These are phyloP conservation scores for Lecanicillium sp. DNA, from an alignment of 2,329 filamentous ascomycete genomes.

Conservation along the genomic window DNA sequence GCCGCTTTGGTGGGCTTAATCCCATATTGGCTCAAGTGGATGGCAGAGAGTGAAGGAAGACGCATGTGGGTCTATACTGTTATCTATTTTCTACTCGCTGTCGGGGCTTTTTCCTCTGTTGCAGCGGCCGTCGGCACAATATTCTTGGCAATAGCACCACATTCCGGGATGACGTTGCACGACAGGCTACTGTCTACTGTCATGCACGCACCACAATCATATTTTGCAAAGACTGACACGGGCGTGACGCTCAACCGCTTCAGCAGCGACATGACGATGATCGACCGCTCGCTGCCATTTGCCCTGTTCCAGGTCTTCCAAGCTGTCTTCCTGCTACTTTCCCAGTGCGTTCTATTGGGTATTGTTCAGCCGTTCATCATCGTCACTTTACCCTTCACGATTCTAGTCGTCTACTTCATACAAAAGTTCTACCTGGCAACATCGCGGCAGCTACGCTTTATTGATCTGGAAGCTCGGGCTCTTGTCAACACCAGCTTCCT, in stretches of 20 bases:
- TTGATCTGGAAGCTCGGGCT: constrained; percentile 4
- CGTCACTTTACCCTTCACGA: constrained; percentile 4
- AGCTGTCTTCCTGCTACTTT: constrained; percentile 6
- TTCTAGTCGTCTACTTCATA: constrained; percentile 6
- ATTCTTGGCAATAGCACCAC: constrained; percentile 4
- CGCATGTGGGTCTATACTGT: constrained; percentile 2
- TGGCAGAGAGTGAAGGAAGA: neutral
- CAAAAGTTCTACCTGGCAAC: constrained; percentile 13
- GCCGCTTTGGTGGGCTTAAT: neutral
- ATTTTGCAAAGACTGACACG: constrained; percentile 8
- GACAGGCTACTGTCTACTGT: constrained; percentile 7
- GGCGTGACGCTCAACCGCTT: constrained; percentile 11
- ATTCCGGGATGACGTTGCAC: constrained; percentile 6
- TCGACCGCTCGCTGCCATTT: constrained; percentile 8
- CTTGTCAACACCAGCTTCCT: constrained; percentile 2
- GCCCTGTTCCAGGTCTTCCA: constrained; percentile 7
- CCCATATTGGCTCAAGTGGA: constrained; percentile 1
- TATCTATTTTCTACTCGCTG: constrained; percentile 6
- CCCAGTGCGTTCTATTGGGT: constrained; percentile 6
- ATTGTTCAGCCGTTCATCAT: constrained; percentile 7
- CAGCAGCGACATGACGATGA: constrained; percentile 9
- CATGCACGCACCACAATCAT: constrained; percentile 11
- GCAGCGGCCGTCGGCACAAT: constrained; percentile 6
- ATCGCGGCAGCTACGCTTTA: constrained; percentile 9
- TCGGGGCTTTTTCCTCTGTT: constrained; percentile 4